Conservation (phyloP, 139 green algal genomes). For the Haematococcus lacustris region DNA sequence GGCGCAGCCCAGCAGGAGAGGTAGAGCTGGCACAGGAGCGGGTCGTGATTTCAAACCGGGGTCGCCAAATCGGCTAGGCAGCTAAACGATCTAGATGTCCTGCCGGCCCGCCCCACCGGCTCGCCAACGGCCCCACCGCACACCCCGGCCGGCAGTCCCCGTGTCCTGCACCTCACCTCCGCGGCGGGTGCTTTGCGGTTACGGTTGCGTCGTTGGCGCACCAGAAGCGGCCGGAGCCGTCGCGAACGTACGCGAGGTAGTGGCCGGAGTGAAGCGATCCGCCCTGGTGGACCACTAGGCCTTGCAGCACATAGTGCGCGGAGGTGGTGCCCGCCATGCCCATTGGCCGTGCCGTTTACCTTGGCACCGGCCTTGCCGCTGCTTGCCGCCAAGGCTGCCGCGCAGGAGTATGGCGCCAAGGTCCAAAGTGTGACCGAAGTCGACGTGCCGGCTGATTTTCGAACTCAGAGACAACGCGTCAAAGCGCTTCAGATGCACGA, state of each 20-base stretch:
- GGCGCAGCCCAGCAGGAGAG: too few species aligned
- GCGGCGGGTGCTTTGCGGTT: too few species aligned
- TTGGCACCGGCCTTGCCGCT: background rate
- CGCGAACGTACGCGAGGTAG: conserved; percentile 1
- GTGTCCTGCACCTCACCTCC: too few species aligned
- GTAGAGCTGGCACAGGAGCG: too few species aligned
- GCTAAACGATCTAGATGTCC: too few species aligned
- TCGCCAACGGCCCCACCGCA: too few species aligned
- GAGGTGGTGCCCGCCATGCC: background rate
- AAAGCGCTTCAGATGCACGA: conserved; percentile 75
- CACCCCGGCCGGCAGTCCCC: too few species aligned
- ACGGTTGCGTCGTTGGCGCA: conserved; percentile 3
- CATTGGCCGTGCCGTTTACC: background rate
- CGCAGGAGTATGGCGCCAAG: background rate
- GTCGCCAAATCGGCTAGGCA: too few species aligned
- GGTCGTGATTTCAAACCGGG: too few species aligned
- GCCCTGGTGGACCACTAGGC: conserved; percentile 77
- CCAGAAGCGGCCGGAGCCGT: background rate
- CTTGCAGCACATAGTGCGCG: conserved; percentile 65
- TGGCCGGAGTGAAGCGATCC: conserved; percentile 19
- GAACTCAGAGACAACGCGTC: conserved; percentile 6
- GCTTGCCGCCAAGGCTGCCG: background rate
- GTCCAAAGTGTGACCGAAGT: conserved; percentile 43
- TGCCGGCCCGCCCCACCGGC: too few species aligned
- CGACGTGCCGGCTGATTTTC: conserved; percentile 76